Evolutionary conservation across 768 basidiomycete genomes (phyloP), one percentile per base, ranked within the genome.

Genomic region (Hypholoma sublateritium): DNA sequence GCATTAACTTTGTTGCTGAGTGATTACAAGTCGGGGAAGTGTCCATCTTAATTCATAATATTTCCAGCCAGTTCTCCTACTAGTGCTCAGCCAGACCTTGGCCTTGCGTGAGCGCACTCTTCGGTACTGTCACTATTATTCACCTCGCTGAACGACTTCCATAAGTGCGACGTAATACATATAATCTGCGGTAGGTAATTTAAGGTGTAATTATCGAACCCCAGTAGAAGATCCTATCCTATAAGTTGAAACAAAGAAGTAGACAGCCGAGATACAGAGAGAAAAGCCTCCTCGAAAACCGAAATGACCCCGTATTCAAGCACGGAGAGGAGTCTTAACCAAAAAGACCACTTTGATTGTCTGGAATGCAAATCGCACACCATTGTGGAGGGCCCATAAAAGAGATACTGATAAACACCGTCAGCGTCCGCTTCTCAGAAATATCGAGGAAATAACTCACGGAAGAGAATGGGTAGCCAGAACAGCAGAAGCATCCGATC

Each of bases 401-500:
- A 85, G 71, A 53, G 86, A 86, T 60, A 87, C 85, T 86, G 57
- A 12, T 19, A 9, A 36, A 51, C 22, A 34, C 53, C 25, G 11
- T 35, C 22, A 48, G 25, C 39, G 36, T 12, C 21, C 11, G 17
- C 19, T 8, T 22, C 17, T 53, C 35, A 34, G 21, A 17, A 41
- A 7, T 35, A 65, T 42, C 49, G 42, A 8, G 9, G 34, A 14
- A 16, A 8, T 12, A 35, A 84, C 90, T 75, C 64, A 93, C 91
- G 71, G 57, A 93, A 70, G 8, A 94, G 76, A 65, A 93, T 90
- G 16, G 91, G 91, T 63, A 94, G 77, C 91, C 91, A 94, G 76
- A 94, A 94, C 41, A 88, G 67, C 35, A 91, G 65, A 45, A 94
- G 81, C 91, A 94, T 94, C 41, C 85, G 86, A 68, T 94, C 91